Base-by-base conservation (phyloP, 805 yeast genomes). In the Ogataea haglerorum region DNA sequence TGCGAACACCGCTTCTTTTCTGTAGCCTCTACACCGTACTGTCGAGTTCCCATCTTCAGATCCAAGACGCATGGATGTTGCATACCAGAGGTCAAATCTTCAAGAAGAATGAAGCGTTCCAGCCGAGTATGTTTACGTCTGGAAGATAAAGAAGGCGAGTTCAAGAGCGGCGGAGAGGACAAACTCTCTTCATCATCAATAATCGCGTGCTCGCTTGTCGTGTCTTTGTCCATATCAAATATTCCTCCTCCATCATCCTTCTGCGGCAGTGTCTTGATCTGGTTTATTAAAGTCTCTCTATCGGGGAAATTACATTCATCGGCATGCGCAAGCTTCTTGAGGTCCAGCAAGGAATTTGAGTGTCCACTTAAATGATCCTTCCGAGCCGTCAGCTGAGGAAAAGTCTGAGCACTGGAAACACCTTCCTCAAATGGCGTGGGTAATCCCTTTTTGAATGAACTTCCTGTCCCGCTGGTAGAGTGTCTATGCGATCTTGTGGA, bases 41-140 rank as follows among this genome's bases (percentile, higher is more conserved):
- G 99, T 43, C 99, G 73, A 0, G 99, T 91, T 0, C 99, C 99
- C 98, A 93, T 93, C 59, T 93, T 93, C 53, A 93, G 69, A 64
- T 93, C 99, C 36, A 93, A 67, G 0, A 91, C 98, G 58, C 96
- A 90, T 0, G 99, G 97, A 48, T 75, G 76, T 22, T 64, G 68
- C 80, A 91, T 79, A 17, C 87, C 86, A 40, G 81, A 74, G 0
- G 98, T 93, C 35, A 93, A 66, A 65, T 93, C 99, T 58, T 95
- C 99, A 36, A 93, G 68, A 8, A 93, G 63, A 27, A 93, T 82
- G 58, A 89, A 93, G 47, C 95, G 70, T 63, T 86, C 95, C 28
- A 84, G 78, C 39, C 82, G 65, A 0, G 84, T 77, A 31, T 54
- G 59, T 27, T 60, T 60, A 23, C 55, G 42, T 9, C 36, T 30